Evolutionary conservation across 371 early-diverging fungal species (phyloP), one percentile per base, ranked within the genome.

Genomic region (Phascolomyces articulosus): DNA sequence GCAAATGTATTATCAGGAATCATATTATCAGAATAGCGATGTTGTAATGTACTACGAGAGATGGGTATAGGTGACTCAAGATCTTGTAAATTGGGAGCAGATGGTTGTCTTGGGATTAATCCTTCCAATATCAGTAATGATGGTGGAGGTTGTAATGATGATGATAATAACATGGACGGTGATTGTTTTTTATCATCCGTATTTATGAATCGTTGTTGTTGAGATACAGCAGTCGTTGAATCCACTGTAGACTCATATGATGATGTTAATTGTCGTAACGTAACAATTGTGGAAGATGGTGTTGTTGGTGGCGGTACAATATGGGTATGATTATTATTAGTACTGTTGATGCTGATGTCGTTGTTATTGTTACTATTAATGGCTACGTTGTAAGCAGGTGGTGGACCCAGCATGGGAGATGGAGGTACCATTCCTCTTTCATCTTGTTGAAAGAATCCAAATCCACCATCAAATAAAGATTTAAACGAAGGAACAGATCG

Each of bases 41-140:
- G 51, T 41, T 59, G 48, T n/a, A 47, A 20, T 27, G 60, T 18
- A 41, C 38, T 16, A 41, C 11, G 24, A 40, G 23, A 9, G 44
- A 44, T 3, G 62, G 40, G 51, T 51, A 51, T 51, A 21, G 55
- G 47, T 26, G 38, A 26, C 26, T 55, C 56, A 31, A 63, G 40
- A 21, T 63, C 65, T 55, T 65, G 59, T 18, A 65, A 27, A 63
- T 48, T 58, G 15, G 59, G 64, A 28, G 67, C 62, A 26, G 63
- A 62, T 11, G 62, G 63, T n/a, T 62, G 65, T 7, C 59, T 49
- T 29, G 60, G 29, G 20, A 68, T 56, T 3, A 21, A 31, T 31
- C 49, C 62, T 8, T 40, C 51, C 8, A 24, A 15, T n/a, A 57
- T 20, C n/a, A 49, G n/a, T n/a, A 49, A 21, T 7, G 57, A 40